A percentile compares a stretch with the other conserved stretches of the same genome.
phyloP scores from a whole-genome alignment of 176 grass and related monocot genomes.

The Aegilops sharonensis region DNA sequence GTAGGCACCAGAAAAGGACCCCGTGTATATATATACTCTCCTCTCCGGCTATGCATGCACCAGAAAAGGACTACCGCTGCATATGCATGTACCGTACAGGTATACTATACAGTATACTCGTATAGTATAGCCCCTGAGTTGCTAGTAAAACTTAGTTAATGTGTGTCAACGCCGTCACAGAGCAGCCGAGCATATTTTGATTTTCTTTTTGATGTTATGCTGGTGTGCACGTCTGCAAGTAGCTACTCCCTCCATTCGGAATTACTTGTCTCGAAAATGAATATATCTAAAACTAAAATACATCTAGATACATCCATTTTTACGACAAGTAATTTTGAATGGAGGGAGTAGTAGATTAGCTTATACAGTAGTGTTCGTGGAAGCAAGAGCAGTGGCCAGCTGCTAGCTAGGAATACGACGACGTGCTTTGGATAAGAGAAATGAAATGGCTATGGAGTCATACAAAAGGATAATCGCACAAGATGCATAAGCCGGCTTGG shows the following conservation, averaged over 20 bases:
- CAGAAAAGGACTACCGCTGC: background rate
- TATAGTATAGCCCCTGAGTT: background rate
- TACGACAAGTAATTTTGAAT: too few relatives aligned
- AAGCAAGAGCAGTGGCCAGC: background rate
- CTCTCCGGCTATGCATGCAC: background rate
- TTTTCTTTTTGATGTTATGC: too few relatives aligned
- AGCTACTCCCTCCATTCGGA: too few relatives aligned
- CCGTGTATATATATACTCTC: background rate
- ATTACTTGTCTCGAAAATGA: too few relatives aligned
- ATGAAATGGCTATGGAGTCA: background rate
- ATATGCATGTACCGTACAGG: background rate
- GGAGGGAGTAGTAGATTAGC: background rate
- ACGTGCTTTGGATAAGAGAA: background rate
- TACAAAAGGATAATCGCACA: background rate
- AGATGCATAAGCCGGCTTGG: background rate
- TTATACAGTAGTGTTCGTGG: background rate
- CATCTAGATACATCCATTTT: too few relatives aligned
- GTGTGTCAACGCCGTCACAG: background rate
- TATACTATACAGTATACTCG: background rate
- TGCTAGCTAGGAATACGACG: background rate
- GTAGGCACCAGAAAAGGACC: constrained; percentile 39
- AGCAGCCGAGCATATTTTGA: background rate
- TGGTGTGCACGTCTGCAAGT: background rate
- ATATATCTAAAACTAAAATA: too few relatives aligned
- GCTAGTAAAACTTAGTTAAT: background rate